Conservation (phyloP, 2,329 filamentous ascomycete species). For the Huntiella decipiens region DNA sequence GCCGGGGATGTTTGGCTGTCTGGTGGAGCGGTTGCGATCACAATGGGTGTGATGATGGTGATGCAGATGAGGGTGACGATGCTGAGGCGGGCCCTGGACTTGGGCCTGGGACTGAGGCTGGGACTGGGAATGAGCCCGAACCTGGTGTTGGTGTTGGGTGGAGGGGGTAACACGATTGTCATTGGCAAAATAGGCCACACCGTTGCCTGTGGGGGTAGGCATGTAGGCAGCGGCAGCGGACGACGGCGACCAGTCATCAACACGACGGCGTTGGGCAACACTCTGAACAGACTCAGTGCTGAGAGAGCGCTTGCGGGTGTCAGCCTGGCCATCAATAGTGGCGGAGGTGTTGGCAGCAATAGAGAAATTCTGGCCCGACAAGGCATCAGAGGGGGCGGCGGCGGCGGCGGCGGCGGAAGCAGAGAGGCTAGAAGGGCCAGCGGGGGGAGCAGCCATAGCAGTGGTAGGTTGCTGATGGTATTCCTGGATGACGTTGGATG, state of each 20-base stretch:
- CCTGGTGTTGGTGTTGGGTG: too few relatives aligned
- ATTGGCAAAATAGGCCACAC: not conserved
- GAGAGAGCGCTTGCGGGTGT: slow-evolving; percentile 8
- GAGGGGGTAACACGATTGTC: not conserved
- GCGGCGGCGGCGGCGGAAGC: too few relatives aligned
- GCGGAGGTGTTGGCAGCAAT: not conserved
- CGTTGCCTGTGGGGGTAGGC: not conserved
- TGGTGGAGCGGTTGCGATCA: not conserved
- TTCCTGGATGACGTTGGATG: slow-evolving; percentile 11
- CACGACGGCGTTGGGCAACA: slow-evolving; percentile 5
- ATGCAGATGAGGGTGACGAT: not conserved
- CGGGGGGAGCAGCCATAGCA: not conserved
- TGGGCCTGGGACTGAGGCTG: not conserved
- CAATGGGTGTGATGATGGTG: not conserved
- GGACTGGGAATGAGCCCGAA: not conserved
- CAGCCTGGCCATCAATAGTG: not conserved
- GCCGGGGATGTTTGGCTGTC: not conserved
- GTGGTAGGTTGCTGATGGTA: slow-evolving; percentile 20
- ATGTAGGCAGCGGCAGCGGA: not conserved
- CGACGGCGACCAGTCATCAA: slow-evolving; percentile 1
- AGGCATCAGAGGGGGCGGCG: too few relatives aligned
- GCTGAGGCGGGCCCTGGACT: not conserved
- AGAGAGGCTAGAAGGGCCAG: too few relatives aligned
- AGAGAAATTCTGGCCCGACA: not conserved
- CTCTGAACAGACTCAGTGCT: not conserved